phyloP scores from a whole-genome alignment of 805 yeast genomes.

The Ogataea paradorogensis region DNA sequence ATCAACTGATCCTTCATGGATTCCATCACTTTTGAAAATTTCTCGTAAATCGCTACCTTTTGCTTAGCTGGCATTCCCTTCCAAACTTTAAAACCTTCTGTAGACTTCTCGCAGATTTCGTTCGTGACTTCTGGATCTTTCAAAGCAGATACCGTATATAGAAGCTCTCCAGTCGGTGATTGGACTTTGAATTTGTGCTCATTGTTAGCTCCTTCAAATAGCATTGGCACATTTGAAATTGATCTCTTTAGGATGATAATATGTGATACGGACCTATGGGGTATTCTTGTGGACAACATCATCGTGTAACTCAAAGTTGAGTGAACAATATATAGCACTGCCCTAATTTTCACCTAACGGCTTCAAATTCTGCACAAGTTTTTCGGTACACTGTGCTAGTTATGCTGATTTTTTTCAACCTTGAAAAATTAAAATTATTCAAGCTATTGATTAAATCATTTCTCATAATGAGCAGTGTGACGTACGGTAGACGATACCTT shows the following conservation, averaged over 20 bases:
- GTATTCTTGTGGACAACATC: background rate
- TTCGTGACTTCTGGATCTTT: background rate
- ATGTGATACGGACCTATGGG: no score
- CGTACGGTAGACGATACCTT: slow-evolving; percentile 7
- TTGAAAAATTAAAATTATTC: slow-evolving; percentile 1
- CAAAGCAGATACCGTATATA: background rate
- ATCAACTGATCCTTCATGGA: slow-evolving; percentile 16
- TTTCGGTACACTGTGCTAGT: background rate
- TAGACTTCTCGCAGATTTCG: background rate
- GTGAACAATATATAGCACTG: background rate
- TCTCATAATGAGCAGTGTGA: slow-evolving; percentile 3
- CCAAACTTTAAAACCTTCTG: slow-evolving; percentile 2
- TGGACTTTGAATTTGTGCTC: background rate
- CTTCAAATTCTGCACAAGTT: background rate
- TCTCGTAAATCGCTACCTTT: slow-evolving; percentile 2
- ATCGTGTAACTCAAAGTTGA: background rate
- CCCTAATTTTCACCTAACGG: background rate
- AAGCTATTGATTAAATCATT: background rate
- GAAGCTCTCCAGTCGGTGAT: background rate
- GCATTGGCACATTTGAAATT: background rate
- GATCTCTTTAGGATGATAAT: background rate
- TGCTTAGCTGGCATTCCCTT: slow-evolving; percentile 1
- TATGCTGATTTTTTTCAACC: slow-evolving; percentile 1
- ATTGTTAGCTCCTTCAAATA: background rate
- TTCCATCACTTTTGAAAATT: background rate